These are phyloP conservation scores for Endoconidiophora polonica DNA, from an alignment of 2,329 filamentous ascomycete genomes.

Conservation along the genomic window DNA sequence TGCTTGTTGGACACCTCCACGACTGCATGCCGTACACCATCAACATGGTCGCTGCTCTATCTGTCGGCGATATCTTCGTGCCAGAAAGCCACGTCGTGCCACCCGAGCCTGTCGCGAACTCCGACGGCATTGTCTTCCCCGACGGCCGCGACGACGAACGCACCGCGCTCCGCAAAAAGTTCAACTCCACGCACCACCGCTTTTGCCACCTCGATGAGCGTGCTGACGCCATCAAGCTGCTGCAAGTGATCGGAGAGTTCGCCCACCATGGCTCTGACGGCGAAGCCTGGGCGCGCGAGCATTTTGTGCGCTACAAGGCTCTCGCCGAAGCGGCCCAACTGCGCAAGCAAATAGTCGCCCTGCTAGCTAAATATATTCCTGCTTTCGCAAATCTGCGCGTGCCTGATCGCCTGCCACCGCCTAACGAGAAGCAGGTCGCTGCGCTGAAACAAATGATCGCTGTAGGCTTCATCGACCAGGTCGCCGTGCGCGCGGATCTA, in stretches of 20 bases:
- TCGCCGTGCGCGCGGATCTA: constrained; percentile 84
- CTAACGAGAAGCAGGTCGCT: constrained; percentile 51
- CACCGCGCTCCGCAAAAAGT: constrained; percentile 42
- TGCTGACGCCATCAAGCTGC: constrained; percentile 77
- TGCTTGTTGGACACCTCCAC: constrained; percentile 73
- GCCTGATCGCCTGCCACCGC: constrained; percentile 39
- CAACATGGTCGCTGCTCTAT: constrained; percentile 73
- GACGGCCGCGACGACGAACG: constrained; percentile 54
- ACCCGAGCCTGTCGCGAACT: constrained; percentile 28
- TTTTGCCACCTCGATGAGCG: constrained; percentile 69
- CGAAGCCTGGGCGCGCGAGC: constrained; percentile 60
- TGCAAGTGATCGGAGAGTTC: constrained; percentile 78
- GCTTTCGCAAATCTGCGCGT: constrained; percentile 41
- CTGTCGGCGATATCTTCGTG: constrained; percentile 75
- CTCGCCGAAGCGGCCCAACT: constrained; percentile 76
- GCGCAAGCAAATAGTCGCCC: constrained; percentile 63
- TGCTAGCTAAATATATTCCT: constrained; percentile 41
- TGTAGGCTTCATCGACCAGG: constrained; percentile 82
- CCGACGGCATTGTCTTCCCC: constrained; percentile 42
- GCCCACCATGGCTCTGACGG: constrained; percentile 44
- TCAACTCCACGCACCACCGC: constrained; percentile 56
- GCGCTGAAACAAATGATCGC: constrained; percentile 83
- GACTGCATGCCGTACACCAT: constrained; percentile 73
- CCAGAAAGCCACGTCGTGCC: constrained; percentile 60
- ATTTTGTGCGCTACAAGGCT: constrained; percentile 76